Percentiles rank a stretch among this genome's conserved stretches.
phyloP scores from a whole-genome alignment of 495 filamentous ascomycete genomes.

The Aspergillus diversus region DNA sequence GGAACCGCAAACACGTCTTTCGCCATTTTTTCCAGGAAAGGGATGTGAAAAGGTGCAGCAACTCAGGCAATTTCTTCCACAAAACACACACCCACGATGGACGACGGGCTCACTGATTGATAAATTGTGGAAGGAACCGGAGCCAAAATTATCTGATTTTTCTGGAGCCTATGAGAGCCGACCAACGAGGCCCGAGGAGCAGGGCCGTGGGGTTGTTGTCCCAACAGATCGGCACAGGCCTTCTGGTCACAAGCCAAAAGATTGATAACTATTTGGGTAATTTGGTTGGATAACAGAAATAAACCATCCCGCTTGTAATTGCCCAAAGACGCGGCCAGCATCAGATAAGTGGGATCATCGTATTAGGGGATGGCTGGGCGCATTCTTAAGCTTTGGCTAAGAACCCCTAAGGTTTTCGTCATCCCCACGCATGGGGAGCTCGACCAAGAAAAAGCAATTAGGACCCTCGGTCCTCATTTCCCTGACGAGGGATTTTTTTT shows the following conservation, averaged over 20 bases:
- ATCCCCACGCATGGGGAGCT: background rate
- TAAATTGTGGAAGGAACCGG: background rate
- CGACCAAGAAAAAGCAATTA: background rate
- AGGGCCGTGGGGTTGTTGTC: conserved; percentile 27
- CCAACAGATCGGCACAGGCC: background rate
- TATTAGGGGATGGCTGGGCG: background rate
- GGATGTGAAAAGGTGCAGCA: conserved; percentile 7
- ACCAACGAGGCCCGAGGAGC: background rate
- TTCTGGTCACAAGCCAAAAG: background rate
- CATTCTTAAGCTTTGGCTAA: conserved; percentile 11
- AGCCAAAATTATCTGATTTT: conserved; percentile 8
- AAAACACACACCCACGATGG: too few species aligned
- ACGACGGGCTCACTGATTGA: background rate
- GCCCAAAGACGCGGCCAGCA: background rate
- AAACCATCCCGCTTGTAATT: background rate
- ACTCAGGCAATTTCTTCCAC: too few species aligned
- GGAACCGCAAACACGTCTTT: conserved; percentile 47
- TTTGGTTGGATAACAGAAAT: conserved; percentile 1
- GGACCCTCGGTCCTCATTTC: background rate
- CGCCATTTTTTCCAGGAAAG: conserved; percentile 23
- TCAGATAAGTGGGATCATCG: conserved; percentile 4
- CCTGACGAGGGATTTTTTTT: background rate
- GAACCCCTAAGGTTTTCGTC: background rate
- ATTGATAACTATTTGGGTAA: background rate
- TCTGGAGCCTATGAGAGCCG: background rate